Percentiles rank a stretch among this genome's conserved stretches.
Evolutionary conservation across 2,329 filamentous ascomycete genomes (phyloP).

Genomic region (Fusarium sp.): DNA sequence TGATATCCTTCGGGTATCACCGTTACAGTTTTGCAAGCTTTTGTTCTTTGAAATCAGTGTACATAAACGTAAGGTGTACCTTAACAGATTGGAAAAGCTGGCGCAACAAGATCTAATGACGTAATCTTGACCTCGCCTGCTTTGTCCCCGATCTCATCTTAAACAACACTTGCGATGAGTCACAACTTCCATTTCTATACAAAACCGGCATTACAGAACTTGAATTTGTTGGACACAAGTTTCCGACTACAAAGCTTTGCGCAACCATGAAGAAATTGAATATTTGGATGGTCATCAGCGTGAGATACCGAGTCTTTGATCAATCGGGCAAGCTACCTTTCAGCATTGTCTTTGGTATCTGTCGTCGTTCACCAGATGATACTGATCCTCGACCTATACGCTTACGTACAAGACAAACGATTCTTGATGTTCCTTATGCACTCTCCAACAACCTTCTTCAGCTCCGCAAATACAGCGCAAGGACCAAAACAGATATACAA

Average conservation of each 20-base stretch:
- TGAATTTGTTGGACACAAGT: accelerated
- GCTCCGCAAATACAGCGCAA: background rate
- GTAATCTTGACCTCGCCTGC: background rate
- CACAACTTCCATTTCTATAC: background rate
- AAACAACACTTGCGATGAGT: background rate
- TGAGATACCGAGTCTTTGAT: background rate
- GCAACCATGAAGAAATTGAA: background rate
- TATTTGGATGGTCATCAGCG: background rate
- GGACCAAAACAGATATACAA: background rate
- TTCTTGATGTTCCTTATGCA: background rate
- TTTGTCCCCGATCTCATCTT: background rate
- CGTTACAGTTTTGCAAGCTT: constrained; percentile 19
- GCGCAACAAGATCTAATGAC: background rate
- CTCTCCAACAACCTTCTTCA: background rate
- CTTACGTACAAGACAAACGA: background rate
- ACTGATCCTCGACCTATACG: background rate
- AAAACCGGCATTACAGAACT: background rate
- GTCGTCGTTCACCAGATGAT: background rate
- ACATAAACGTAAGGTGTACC: constrained; percentile 39
- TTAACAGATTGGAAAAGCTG: constrained; percentile 29
- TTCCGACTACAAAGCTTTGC: accelerated
- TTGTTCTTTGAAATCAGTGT: constrained; percentile 43
- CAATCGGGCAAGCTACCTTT: background rate
- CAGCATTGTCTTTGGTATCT: background rate
- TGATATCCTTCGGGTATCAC: background rate